Evolutionary conservation across 805 yeast genomes (phyloP).

Genomic region (Candida pseudofarinosa): DNA sequence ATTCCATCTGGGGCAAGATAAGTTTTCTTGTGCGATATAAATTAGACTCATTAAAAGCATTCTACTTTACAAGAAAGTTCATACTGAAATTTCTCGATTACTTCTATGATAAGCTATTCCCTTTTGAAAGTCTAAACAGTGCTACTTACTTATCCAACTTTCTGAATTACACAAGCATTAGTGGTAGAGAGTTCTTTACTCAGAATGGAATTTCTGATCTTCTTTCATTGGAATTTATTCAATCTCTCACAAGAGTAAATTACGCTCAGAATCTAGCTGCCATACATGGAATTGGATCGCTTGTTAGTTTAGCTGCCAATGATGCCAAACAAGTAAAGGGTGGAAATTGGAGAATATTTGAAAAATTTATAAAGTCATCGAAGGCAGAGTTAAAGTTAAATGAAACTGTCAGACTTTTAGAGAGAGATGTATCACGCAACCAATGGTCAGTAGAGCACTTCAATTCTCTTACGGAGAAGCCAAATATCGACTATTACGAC

Average conservation of each 20-base stretch:
- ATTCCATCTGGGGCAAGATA: constrained; percentile 5
- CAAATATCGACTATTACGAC: constrained; percentile 25
- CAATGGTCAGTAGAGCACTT: not conserved
- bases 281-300: constrained; percentile 42
- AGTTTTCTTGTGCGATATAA: constrained; percentile 27
- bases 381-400: constrained; percentile 23
- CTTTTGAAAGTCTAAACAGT: constrained; percentile 26
- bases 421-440: not conserved
- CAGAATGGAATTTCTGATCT: constrained; percentile 16
- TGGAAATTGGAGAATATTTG: constrained; percentile 44
- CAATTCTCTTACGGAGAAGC: not conserved
- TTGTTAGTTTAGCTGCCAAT: constrained; percentile 37
- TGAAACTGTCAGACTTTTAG: constrained; percentile 7
- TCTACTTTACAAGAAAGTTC: constrained; percentile 11
- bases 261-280: constrained; percentile 38
- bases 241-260: constrained; percentile 41
- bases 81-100: constrained; percentile 24
- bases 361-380: constrained; percentile 31
- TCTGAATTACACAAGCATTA: constrained; percentile 12
- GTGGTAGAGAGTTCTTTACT: constrained; percentile 21
- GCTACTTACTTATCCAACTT: constrained; percentile 20
- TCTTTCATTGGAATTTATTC: constrained; percentile 28
- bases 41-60: constrained; percentile 18
- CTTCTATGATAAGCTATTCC: constrained; percentile 30
- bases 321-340: constrained; percentile 34